These are phyloP conservation scores for Cladorrhinum samala DNA, from an alignment of 495 filamentous ascomycete genomes.

Conservation along the genomic window DNA sequence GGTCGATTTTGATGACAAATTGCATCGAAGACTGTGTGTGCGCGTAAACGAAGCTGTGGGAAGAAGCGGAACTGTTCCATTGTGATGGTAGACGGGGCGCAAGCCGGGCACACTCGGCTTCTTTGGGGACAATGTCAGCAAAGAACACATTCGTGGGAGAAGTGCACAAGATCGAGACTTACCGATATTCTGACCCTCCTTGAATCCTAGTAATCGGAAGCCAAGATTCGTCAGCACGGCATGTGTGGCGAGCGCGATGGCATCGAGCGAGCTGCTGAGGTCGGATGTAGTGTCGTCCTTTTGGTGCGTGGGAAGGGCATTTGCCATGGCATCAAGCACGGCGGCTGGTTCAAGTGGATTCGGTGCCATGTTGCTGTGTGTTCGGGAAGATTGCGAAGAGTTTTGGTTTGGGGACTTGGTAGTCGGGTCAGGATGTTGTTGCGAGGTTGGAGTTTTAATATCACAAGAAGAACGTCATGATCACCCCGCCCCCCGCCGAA, in stretches of 20 bases:
- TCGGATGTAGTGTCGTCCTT: conserved; percentile 47
- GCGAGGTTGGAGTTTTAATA: neutral
- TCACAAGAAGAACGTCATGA: too few relatives aligned
- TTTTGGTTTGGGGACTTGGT: neutral
- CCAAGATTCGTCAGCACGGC: conserved; percentile 74
- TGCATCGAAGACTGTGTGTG: conserved; percentile 84
- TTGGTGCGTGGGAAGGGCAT: conserved; percentile 48
- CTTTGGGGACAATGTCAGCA: conserved; percentile 11
- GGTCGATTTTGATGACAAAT: conserved; percentile 74
- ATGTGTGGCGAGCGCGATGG: conserved; percentile 76
- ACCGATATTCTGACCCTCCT: conserved; percentile 69
- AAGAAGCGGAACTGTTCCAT: conserved; percentile 67
- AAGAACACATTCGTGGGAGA: neutral
- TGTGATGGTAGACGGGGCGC: conserved; percentile 60
- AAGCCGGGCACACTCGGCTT: conserved; percentile 35
- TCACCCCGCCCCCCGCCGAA: neutral
- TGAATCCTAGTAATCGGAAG: conserved; percentile 76
- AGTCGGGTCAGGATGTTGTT: neutral
- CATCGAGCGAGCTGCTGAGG: conserved; percentile 75
- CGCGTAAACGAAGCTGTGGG: conserved; percentile 78
- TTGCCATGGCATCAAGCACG: conserved; percentile 50
- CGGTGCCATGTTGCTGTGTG: conserved; percentile 10
- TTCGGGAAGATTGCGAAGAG: neutral
- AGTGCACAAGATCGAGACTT: conserved; percentile 11
- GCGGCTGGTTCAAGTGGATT: conserved; percentile 37